phyloP scores from a whole-genome alignment of 139 green algal species.

The Gonium pectorale region DNA sequence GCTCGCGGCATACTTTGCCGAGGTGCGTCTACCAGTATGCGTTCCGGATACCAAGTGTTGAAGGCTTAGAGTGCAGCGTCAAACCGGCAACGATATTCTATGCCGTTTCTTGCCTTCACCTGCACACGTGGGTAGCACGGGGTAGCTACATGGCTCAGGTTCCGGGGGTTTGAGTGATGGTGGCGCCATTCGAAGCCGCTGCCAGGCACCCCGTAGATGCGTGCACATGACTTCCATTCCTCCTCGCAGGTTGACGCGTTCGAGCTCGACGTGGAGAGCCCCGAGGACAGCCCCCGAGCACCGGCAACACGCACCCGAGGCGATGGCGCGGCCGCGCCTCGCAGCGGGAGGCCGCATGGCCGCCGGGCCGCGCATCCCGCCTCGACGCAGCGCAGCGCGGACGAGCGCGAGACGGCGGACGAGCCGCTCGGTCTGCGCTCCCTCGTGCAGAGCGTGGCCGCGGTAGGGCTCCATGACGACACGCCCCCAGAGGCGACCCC shows the following conservation, averaged over 20 bases:
- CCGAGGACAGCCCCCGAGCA: conserved; percentile 7
- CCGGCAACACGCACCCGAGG: too few species aligned
- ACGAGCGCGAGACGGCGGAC: neutral
- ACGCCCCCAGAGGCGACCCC: too few species aligned
- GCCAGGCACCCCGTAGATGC: neutral
- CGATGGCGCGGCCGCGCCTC: too few species aligned
- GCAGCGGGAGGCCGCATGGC: too few species aligned
- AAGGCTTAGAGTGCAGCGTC: neutral
- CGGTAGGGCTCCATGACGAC: too few species aligned
- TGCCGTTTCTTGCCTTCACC: neutral
- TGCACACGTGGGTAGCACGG: too few species aligned
- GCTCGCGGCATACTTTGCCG: neutral
- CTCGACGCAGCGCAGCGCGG: neutral
- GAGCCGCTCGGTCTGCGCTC: neutral
- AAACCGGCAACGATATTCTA: neutral
- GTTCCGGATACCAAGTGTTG: neutral
- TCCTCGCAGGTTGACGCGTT: conserved; percentile 23
- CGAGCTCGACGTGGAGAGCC: conserved; percentile 33
- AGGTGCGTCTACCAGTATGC: neutral
- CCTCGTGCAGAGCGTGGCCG: too few species aligned
- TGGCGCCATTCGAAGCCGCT: neutral
- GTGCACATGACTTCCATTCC: neutral
- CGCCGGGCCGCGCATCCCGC: neutral
- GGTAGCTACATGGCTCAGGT: neutral
- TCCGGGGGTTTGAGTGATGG: neutral